A percentile compares a stretch with the other conserved stretches of the same genome.
Conservation (phyloP, 768 basidiomycete genomes). For the Trametes punicea region DNA sequence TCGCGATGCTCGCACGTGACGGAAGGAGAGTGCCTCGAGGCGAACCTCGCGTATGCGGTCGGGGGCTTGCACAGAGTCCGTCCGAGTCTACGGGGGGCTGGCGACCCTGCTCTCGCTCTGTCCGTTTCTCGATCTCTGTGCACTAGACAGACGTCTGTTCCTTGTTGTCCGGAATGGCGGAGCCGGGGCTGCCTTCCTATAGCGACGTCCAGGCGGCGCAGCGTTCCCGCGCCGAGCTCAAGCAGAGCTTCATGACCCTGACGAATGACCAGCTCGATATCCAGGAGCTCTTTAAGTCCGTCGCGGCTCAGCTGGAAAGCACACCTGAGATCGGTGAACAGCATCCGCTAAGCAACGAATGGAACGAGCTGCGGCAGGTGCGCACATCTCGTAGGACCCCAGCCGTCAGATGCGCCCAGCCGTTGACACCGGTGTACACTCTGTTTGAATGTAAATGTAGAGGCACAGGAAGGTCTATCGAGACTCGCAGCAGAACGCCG, state of each 20-base stretch:
- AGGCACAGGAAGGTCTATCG: slow-evolving; percentile 26
- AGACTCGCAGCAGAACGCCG: slow-evolving; percentile 28
- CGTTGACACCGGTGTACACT: too few species aligned
- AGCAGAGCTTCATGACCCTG: slow-evolving; percentile 25
- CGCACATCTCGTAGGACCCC: too few species aligned
- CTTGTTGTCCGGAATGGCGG: neutral
- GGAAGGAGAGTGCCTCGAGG: slow-evolving; percentile 9
- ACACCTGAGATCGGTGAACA: slow-evolving; percentile 27
- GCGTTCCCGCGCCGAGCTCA: slow-evolving; percentile 19
- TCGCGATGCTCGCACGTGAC: slow-evolving; percentile 1
- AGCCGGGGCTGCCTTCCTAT: slow-evolving; percentile 11
- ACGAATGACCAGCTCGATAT: slow-evolving; percentile 28
- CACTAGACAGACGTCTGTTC: neutral
- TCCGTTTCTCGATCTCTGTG: neutral
- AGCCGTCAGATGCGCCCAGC: too few species aligned
- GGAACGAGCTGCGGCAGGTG: slow-evolving; percentile 27
- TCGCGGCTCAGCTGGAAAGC: slow-evolving; percentile 25
- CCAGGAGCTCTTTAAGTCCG: slow-evolving; percentile 27
- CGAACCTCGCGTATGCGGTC: neutral
- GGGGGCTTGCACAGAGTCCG: slow-evolving; percentile 3
- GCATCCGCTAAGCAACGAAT: slow-evolving; percentile 23
- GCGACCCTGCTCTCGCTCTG: neutral
- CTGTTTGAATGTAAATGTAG: slow-evolving; percentile 2
- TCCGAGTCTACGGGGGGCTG: neutral
- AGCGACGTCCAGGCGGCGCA: slow-evolving; percentile 16